Evolutionary conservation across 1,284 basidiomycete genomes (phyloP).

Genomic region (Naganishia cerealis): DNA sequence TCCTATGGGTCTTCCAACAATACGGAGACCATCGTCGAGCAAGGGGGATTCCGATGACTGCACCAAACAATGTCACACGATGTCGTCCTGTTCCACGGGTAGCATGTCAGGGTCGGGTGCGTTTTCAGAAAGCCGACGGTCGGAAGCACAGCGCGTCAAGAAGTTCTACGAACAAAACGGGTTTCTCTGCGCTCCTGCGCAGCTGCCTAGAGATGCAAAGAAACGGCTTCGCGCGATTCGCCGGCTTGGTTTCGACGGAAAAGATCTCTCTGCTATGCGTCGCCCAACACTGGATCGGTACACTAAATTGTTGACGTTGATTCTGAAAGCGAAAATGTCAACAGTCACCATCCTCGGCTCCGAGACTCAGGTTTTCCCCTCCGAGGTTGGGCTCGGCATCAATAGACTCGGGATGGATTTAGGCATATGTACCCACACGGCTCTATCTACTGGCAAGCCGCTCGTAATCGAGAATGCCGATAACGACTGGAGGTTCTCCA

Average conservation of each 20-base stretch:
- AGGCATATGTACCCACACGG: slow-evolving; percentile 44
- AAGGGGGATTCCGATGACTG: slow-evolving; percentile 1
- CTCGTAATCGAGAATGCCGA: slow-evolving; percentile 38
- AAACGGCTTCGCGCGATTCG: slow-evolving; percentile 44
- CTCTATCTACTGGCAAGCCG: slow-evolving; percentile 37
- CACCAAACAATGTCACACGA: background rate
- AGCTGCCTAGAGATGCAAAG: slow-evolving; percentile 39
- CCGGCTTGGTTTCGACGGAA: slow-evolving; percentile 42
- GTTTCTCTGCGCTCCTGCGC: slow-evolving; percentile 44
- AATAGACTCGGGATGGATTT: slow-evolving; percentile 37
- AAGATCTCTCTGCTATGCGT: slow-evolving; percentile 32
- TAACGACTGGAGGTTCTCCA: slow-evolving; percentile 42
- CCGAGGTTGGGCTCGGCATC: slow-evolving; percentile 39
- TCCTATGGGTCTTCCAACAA: too few relatives aligned
- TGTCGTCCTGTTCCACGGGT: slow-evolving; percentile 20
- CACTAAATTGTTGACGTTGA: slow-evolving; percentile 40
- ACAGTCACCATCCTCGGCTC: slow-evolving; percentile 43
- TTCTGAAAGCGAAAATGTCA: slow-evolving; percentile 41
- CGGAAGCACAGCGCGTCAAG: slow-evolving; percentile 35
- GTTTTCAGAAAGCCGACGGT: background rate
- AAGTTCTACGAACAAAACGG: slow-evolving; percentile 42
- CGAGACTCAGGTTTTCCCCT: slow-evolving; percentile 40
- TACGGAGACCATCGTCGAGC: background rate
- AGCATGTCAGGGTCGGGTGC: slow-evolving; percentile 16
- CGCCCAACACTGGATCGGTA: slow-evolving; percentile 42